A percentile compares a stretch with the other conserved stretches of the same genome.
These are phyloP conservation scores for Pisolithus albus DNA, from an alignment of 768 basidiomycete genomes.

Conservation along the genomic window DNA sequence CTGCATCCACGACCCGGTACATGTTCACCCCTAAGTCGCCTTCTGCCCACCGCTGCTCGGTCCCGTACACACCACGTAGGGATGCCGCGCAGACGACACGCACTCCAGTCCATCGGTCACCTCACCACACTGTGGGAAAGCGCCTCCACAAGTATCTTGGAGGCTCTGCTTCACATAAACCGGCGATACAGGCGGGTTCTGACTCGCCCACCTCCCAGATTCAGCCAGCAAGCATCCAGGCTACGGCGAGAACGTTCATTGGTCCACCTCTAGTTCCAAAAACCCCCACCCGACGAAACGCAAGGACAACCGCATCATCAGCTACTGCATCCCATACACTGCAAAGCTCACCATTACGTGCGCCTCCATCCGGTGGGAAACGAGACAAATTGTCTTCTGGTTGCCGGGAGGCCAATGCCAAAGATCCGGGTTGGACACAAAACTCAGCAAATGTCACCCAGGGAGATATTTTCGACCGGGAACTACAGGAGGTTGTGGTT, in stretches of 20 bases:
- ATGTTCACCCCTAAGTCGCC: slow-evolving; percentile 19
- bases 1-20: slow-evolving; percentile 5
- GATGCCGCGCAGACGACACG: slow-evolving; percentile 1
- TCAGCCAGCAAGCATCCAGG: slow-evolving; percentile 3
- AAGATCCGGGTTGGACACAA: slow-evolving; percentile 2
- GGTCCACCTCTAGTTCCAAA: slow-evolving; percentile 22
- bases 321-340: background rate
- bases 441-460: slow-evolving; percentile 20
- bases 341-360: background rate
- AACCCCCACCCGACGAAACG: background rate
- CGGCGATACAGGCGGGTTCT: background rate
- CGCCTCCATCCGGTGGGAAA: background rate
- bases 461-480: slow-evolving; percentile 23
- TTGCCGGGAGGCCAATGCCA: background rate
- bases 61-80: slow-evolving; percentile 10
- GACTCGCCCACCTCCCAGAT: slow-evolving; percentile 9
- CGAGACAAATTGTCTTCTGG: background rate
- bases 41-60: slow-evolving; percentile 3
- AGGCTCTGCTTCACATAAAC: background rate
- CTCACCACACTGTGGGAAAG: slow-evolving; percentile 2
- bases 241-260: slow-evolving; percentile 16
- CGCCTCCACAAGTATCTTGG: background rate
- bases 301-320: too few relatives aligned
- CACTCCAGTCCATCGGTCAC: slow-evolving; percentile 16
- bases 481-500: slow-evolving; percentile 35